Percentiles rank a stretch among this genome's conserved stretches.
Evolutionary conservation across 2,329 filamentous ascomycete species (phyloP).

Genomic region (Eurotiales sp.): DNA sequence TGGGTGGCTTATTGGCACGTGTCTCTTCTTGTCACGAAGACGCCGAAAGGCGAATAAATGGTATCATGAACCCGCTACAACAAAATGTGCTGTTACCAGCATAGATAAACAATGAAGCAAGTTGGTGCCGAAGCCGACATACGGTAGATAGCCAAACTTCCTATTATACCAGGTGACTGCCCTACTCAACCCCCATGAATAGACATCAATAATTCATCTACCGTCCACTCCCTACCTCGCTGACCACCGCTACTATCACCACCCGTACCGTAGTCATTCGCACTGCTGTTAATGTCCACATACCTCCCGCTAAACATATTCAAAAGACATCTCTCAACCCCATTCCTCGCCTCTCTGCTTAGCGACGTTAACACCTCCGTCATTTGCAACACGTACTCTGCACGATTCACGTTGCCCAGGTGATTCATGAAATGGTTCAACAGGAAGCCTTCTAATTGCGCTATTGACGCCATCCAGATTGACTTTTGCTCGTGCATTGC

Average conservation of each 20-base stretch:
- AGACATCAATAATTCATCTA: constrained; percentile 13
- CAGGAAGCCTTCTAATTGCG: constrained; percentile 7
- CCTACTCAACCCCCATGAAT: constrained; percentile 12
- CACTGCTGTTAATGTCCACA: not conserved
- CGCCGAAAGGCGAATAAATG: too few relatives aligned
- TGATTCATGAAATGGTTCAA: constrained; percentile 14
- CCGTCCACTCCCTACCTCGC: constrained; percentile 10
- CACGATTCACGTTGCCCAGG: constrained; percentile 9
- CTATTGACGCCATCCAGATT: constrained; percentile 9
- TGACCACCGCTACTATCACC: constrained; percentile 6
- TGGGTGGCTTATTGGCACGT: too few relatives aligned
- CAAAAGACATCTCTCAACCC: constrained; percentile 12
- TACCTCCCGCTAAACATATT: constrained; percentile 13
- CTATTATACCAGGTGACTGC: too few relatives aligned
- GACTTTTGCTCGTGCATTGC: constrained; percentile 8
- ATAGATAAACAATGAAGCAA: too few relatives aligned
- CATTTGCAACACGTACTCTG: constrained; percentile 14
- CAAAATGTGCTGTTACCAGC: too few relatives aligned
- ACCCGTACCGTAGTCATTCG: constrained; percentile 1
- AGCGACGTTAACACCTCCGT: constrained; percentile 5
- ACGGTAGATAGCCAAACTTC: too few relatives aligned
- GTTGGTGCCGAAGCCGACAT: too few relatives aligned
- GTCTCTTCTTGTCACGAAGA: too few relatives aligned
- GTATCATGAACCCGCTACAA: too few relatives aligned
- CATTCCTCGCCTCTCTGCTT: constrained; percentile 9